Evolutionary conservation across 2,329 filamentous ascomycete genomes (phyloP).

Genomic region (Fusarium tjaetaba): DNA sequence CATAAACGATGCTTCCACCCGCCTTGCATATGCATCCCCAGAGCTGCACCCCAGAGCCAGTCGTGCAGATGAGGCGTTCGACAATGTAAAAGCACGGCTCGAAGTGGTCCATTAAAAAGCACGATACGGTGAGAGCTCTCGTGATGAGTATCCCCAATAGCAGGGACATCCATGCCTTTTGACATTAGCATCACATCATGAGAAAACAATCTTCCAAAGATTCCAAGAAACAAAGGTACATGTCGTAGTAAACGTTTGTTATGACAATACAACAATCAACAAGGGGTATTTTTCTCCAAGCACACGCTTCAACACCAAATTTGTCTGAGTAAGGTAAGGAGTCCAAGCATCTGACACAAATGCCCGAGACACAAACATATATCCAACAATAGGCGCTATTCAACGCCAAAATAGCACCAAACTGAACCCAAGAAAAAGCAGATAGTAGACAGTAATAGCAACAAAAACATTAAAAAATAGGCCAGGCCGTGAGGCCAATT

Average conservation of each 20-base stretch:
- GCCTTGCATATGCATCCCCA: slow-evolving; percentile 17
- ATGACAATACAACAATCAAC: slow-evolving; percentile 24
- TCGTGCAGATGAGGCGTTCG: slow-evolving; percentile 29
- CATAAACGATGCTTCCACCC: slow-evolving; percentile 12
- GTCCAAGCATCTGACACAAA: slow-evolving; percentile 7
- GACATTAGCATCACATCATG: slow-evolving; percentile 17
- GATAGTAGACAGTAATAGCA: slow-evolving; percentile 9
- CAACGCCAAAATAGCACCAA: slow-evolving; percentile 39
- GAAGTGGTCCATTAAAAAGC: neutral
- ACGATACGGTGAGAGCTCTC: slow-evolving; percentile 18
- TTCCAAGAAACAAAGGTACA: slow-evolving; percentile 29
- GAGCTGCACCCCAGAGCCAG: slow-evolving; percentile 33
- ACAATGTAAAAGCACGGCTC: slow-evolving; percentile 11
- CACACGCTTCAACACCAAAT: slow-evolving; percentile 33
- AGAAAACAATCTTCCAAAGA: neutral
- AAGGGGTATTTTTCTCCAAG: slow-evolving; percentile 38
- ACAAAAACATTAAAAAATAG: slow-evolving; percentile 39
- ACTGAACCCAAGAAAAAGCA: slow-evolving; percentile 10
- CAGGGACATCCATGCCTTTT: slow-evolving; percentile 13
- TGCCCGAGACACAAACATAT: slow-evolving; percentile 1
- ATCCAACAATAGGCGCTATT: slow-evolving; percentile 19
- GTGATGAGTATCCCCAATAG: neutral
- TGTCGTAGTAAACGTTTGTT: slow-evolving; percentile 22
- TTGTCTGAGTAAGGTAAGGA: slow-evolving; percentile 16
- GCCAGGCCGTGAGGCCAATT: slow-evolving; percentile 45